Conservation (phyloP, 176 grass and related monocot species). For the Phragmites australis region DNA sequence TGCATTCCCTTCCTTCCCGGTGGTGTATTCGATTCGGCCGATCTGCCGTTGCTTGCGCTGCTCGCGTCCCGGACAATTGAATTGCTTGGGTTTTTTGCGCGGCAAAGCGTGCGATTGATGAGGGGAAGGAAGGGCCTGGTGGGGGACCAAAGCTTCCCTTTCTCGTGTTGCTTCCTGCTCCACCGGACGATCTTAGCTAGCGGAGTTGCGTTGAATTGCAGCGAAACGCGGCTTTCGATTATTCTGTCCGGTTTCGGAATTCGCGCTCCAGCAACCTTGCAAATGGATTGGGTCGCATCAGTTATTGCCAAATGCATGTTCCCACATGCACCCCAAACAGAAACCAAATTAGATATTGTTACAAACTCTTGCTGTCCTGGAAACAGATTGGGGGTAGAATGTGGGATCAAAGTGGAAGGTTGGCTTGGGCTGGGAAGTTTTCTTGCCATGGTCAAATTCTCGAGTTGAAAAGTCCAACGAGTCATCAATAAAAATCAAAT, state of each 20-base stretch:
- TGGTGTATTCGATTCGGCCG: neutral
- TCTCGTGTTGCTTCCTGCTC: neutral
- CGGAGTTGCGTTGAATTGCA: neutral
- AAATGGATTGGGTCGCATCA: neutral
- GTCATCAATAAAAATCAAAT: neutral
- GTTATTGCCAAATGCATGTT: constrained; percentile 8
- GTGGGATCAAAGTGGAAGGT: neutral
- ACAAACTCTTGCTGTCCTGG: neutral
- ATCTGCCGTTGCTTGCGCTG: neutral
- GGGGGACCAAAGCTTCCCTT: neutral
- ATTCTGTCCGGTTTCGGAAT: neutral
- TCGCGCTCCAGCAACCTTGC: neutral
- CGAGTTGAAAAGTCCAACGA: neutral
- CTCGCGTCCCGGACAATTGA: neutral
- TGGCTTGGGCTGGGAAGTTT: neutral
- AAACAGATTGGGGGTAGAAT: neutral
- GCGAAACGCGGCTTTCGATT: neutral
- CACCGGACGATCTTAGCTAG: neutral
- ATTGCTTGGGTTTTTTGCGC: neutral
- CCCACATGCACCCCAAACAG: neutral
- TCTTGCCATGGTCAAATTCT: neutral
- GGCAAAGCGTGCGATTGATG: neutral
- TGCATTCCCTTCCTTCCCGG: neutral
- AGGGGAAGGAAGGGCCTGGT: too few relatives aligned
- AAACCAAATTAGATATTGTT: neutral